These are phyloP conservation scores for Erigeron philadelphicus DNA, from an alignment of 140 eudicot species.

Conservation along the genomic window DNA sequence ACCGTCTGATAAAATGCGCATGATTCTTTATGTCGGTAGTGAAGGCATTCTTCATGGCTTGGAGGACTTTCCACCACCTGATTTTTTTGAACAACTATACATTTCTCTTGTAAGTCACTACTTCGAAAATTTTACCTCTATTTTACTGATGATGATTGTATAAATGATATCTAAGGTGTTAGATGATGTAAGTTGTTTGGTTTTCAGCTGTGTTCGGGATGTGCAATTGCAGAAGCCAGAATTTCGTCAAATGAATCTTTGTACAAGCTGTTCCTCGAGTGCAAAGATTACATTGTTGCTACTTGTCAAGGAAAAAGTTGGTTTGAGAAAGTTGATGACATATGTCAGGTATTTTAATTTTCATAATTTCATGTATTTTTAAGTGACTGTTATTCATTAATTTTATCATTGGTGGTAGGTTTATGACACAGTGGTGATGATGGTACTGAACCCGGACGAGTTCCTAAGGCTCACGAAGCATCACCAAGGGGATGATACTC, in stretches of 20 bases:
- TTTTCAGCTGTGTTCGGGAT: slow-evolving; percentile 74
- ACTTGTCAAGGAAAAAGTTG: slow-evolving; percentile 66
- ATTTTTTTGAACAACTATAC: slow-evolving; percentile 76
- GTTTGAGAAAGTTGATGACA: slow-evolving; percentile 81
- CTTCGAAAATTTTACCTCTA: not conserved
- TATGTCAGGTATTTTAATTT: slow-evolving; percentile 74
- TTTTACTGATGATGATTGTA: not conserved
- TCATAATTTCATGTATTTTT: not conserved
- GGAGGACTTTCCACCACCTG: slow-evolving; percentile 67
- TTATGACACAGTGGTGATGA: slow-evolving; percentile 76
- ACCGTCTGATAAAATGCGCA: slow-evolving; percentile 20
- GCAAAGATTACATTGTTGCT: slow-evolving; percentile 73
- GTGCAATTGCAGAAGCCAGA: slow-evolving; percentile 60
- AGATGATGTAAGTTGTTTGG: slow-evolving; percentile 14
- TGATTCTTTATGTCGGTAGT: slow-evolving; percentile 40
- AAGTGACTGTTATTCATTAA: not conserved
- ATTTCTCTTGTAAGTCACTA: slow-evolving; percentile 64
- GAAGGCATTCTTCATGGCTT: slow-evolving; percentile 69
- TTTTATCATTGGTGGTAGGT: slow-evolving; percentile 41
- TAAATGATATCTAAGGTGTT: slow-evolving; percentile 6
- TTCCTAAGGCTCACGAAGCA: slow-evolving; percentile 39
- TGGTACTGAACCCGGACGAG: slow-evolving; percentile 71
- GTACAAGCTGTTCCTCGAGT: slow-evolving; percentile 63
- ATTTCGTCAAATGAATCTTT: slow-evolving; percentile 49
- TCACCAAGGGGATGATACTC: slow-evolving; percentile 53